Conservation (phyloP, 441 rosid genomes). For the Isatis lusitanica region DNA sequence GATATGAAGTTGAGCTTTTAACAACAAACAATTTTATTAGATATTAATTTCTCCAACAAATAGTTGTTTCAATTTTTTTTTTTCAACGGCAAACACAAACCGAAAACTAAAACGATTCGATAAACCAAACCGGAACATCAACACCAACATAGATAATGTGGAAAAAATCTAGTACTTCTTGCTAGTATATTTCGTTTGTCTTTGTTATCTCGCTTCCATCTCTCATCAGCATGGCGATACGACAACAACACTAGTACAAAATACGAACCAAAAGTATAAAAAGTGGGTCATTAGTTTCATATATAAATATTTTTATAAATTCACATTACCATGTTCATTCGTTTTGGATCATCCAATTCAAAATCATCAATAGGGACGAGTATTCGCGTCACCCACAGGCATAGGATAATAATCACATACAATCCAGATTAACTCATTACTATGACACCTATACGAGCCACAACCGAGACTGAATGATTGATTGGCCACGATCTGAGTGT, state of each 20-base stretch:
- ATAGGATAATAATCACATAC: constrained; percentile 48
- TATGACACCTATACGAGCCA: constrained; percentile 51
- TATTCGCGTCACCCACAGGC: constrained; percentile 33
- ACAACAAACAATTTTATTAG: no score
- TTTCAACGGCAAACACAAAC: no score
- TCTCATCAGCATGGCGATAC: background rate
- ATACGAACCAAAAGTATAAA: background rate
- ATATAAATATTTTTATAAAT: background rate
- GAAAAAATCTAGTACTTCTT: no score
- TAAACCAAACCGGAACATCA: no score
- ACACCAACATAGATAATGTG: no score
- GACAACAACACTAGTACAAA: background rate
- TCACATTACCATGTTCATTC: constrained; percentile 1
- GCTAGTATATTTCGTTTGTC: no score
- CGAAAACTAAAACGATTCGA: no score
- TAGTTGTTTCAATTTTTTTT: no score
- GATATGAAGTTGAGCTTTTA: no score
- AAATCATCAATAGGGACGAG: constrained; percentile 31
- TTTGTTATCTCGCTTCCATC: no score
- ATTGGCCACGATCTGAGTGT: constrained; percentile 69
- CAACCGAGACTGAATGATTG: constrained; percentile 56
- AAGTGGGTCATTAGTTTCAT: background rate
- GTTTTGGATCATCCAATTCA: background rate
- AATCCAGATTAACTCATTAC: constrained; percentile 43
- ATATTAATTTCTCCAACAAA: no score